Evolutionary conservation across 2,329 filamentous ascomycete species (phyloP), one percentile per base, ranked within the genome.

Genomic region (Daldinia eschscholtzii): DNA sequence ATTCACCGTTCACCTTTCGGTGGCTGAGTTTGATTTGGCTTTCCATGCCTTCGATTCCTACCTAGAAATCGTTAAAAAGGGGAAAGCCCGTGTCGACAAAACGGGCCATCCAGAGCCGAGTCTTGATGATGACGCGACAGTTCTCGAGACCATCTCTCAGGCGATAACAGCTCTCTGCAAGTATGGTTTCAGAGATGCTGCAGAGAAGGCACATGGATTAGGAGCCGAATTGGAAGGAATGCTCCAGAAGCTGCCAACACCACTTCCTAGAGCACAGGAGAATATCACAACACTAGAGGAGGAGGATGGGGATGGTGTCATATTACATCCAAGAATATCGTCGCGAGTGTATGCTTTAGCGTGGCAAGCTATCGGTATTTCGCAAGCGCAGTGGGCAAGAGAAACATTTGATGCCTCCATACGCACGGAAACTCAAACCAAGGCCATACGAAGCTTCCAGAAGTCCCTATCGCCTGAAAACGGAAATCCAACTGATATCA

Each of bases 41-140:
- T 90, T 97, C 79, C 94, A 94, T 77, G 93, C 96, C 0, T 93
- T 98, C 70, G 92, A 97, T 78, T 94, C 94, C 0, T 99, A 98
- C 79, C 84, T 97, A 41, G 93, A 97, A 61, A 92, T 99, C 71
- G 88, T 97, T 62, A 91, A 91, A 69, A 92, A 92, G 76, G 93
- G 91, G 64, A 97, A 95, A 80, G 92, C 93, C 20, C 88, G 94
- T 44, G 89, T 93, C 2, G 89, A 93, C 74, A 97, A 97, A 81
- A 90, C 88, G 1, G 91, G 93, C 2, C 88, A 93, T 72, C 77
- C 81, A 6, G 92, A 95, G 74, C 84, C 86, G 18, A 89, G 88
- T 57, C 84, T 98, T 30, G 96, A 99, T 74, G 87, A 91, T 62
- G 92, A 97, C 74, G 89, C 90, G 18, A 91, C 86, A 0, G 88